Conservation (phyloP, 257 asterid genomes). For the Galeopsis tetrahit region DNA sequence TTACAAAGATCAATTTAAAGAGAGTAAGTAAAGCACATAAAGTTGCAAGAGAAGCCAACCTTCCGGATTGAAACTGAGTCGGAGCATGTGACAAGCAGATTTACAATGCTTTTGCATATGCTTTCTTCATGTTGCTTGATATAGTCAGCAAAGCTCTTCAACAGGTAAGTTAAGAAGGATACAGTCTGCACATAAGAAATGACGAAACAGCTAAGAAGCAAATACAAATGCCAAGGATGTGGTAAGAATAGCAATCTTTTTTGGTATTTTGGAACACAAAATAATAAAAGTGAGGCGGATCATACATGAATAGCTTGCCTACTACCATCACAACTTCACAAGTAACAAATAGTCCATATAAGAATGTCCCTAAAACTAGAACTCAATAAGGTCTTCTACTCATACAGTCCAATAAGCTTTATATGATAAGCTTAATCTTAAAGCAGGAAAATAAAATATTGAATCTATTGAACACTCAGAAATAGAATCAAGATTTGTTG, state of each 20-base stretch:
- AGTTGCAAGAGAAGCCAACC: constrained; percentile 52
- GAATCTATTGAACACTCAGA: constrained; percentile 22
- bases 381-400: not conserved
- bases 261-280: not conserved
- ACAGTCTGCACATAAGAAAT: constrained; percentile 73
- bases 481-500: constrained; percentile 29
- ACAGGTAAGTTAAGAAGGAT: constrained; percentile 93
- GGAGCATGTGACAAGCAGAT: constrained; percentile 97
- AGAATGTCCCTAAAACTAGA: not conserved
- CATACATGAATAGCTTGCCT: not conserved
- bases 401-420: constrained; percentile 7
- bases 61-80: constrained; percentile 96
- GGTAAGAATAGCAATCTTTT: constrained; percentile 8
- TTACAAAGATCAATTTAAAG: constrained; percentile 32
- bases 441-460: constrained; percentile 17
- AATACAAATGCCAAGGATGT: constrained; percentile 17
- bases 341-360: not conserved
- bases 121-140: constrained; percentile 97
- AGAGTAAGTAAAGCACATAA: constrained; percentile 30
- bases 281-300: not conserved
- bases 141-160: constrained; percentile 92
- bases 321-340: constrained; percentile 1
- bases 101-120: constrained; percentile 97
- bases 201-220: constrained; percentile 16
- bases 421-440: not conserved